Percentiles rank a stretch among this genome's conserved stretches.
phyloP scores from a whole-genome alignment of 345 rosid genomes.

The Atalantia buxifolia region DNA sequence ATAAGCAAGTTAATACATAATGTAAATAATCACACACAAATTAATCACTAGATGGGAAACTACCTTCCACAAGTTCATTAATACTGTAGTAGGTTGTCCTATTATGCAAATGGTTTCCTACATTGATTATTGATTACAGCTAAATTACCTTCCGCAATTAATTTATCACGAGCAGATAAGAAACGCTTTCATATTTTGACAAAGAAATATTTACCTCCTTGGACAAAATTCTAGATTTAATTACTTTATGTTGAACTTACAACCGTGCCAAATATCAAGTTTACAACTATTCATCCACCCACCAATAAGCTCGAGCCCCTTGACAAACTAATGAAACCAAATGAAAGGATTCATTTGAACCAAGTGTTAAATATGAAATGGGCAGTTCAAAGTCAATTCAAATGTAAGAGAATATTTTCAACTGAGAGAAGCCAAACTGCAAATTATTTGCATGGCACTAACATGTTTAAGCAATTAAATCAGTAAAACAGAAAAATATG shows the following conservation, averaged over 20 bases:
- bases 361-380: neutral
- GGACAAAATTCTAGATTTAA: no score
- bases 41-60: neutral
- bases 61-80: neutral
- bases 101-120: neutral
- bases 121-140: neutral
- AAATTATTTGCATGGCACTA: neutral
- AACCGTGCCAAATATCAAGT: neutral
- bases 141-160: neutral
- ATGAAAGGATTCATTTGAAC: neutral
- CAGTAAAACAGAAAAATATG: neutral
- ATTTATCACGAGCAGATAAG: neutral
- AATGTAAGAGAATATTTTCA: neutral
- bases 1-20: neutral
- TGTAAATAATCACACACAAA: constrained; percentile 17
- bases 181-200: neutral
- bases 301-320: neutral
- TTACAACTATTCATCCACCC: neutral
- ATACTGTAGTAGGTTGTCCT: neutral
- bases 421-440: neutral
- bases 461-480: neutral
- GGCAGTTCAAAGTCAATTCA: neutral
- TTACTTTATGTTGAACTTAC: neutral
- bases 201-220: neutral
- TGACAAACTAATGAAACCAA: neutral